Evolutionary conservation across 1,284 basidiomycete species (phyloP).

Genomic region (Anthracocystis walkeri): DNA sequence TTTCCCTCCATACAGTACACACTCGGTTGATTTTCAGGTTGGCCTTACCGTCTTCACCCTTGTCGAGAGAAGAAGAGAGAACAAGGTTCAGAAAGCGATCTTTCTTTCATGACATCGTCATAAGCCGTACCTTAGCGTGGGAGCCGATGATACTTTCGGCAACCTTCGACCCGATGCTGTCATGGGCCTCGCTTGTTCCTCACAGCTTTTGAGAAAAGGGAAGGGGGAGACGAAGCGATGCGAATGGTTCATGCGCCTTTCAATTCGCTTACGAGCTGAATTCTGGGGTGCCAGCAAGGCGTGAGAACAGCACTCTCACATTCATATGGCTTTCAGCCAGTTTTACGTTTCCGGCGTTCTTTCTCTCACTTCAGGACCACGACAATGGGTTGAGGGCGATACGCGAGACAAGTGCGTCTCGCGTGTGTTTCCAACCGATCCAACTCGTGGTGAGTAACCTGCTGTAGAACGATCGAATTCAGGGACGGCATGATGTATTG

Average conservation of each 20-base stretch:
- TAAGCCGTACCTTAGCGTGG: constrained; percentile 9
- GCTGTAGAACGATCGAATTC: too few relatives aligned
- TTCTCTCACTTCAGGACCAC: neutral
- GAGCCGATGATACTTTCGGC: neutral
- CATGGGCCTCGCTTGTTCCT: constrained; percentile 20
- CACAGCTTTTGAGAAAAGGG: neutral
- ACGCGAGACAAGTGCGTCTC: neutral
- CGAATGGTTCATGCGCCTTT: neutral
- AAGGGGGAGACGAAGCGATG: neutral
- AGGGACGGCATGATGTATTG: too few relatives aligned
- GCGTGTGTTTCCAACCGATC: neutral
- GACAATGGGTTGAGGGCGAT: neutral
- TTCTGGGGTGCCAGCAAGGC: constrained; percentile 10
- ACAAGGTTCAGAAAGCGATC: too few relatives aligned
- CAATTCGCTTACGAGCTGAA: neutral
- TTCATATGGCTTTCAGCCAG: too few relatives aligned
- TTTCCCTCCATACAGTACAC: too few relatives aligned
- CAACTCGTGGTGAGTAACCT: too few relatives aligned
- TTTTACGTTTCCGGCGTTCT: neutral
- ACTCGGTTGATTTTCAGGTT: neutral
- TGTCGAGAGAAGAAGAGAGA: too few relatives aligned
- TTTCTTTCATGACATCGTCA: neutral
- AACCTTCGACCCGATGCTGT: neutral
- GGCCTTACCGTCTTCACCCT: too few relatives aligned
- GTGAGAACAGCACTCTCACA: neutral